A percentile compares a stretch with the other conserved stretches of the same genome.
phyloP scores from a whole-genome alignment of 495 filamentous ascomycete species.

The Penicillium herquei region DNA sequence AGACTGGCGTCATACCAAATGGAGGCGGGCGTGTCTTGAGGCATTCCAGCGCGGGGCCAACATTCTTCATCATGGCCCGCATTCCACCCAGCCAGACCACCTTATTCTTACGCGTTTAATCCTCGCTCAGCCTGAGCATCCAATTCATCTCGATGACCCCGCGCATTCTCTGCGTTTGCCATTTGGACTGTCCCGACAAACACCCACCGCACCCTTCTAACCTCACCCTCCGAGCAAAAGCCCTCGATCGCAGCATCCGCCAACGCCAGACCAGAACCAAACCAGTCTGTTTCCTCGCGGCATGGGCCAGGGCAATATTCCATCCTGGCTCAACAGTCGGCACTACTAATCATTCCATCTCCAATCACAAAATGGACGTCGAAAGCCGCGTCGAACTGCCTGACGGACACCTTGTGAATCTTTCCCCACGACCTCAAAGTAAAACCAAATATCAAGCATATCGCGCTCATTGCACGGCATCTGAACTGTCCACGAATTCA shows the following conservation, averaged over 20 bases:
- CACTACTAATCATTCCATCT: not conserved
- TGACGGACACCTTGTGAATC: slow-evolving; percentile 36
- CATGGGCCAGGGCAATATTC: slow-evolving; percentile 18
- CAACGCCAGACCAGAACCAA: not conserved
- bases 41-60: slow-evolving; percentile 25
- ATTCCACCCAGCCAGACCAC: slow-evolving; percentile 30
- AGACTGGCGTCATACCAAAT: slow-evolving; percentile 26
- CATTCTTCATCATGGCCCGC: slow-evolving; percentile 36
- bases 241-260: slow-evolving; percentile 2
- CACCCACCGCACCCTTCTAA: not conserved
- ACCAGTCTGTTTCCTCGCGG: slow-evolving; percentile 13
- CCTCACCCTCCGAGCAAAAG: not conserved
- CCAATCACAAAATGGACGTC: slow-evolving; percentile 23
- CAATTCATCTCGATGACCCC: slow-evolving; percentile 7
- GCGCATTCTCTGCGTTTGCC: slow-evolving; percentile 4
- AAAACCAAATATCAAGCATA: slow-evolving; percentile 22
- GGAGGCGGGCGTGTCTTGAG: slow-evolving; percentile 15
- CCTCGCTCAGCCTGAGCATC: not conserved
- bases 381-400: slow-evolving; percentile 28
- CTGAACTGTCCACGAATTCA: slow-evolving; percentile 11
- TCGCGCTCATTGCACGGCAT: slow-evolving; percentile 19
- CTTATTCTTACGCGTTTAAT: slow-evolving; percentile 32
- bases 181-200: slow-evolving; percentile 9
- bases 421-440: slow-evolving; percentile 27
- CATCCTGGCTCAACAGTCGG: slow-evolving; percentile 21